Evolutionary conservation across 2,329 filamentous ascomycete genomes (phyloP).

Genomic region (Colletotrichum ledebouriae): DNA sequence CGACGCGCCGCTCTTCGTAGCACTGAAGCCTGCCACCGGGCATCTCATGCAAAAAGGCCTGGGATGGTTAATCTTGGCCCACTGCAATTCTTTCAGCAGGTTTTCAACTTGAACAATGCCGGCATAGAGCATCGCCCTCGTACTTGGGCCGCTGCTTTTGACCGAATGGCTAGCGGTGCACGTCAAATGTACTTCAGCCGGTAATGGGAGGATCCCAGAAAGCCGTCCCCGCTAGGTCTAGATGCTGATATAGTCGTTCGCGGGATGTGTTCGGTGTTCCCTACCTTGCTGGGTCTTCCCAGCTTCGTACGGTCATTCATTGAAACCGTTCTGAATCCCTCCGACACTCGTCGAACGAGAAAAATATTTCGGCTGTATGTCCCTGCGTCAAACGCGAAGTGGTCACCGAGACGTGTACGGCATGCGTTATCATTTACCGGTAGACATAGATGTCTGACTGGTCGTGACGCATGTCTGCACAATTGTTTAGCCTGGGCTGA

Average conservation of each 20-base stretch:
- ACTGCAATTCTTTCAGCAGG: slow-evolving; percentile 13
- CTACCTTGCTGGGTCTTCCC: slow-evolving; percentile 14
- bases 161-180: neutral
- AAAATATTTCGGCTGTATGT: no score
- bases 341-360: neutral
- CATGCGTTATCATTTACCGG: slow-evolving; percentile 4
- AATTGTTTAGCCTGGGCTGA: neutral
- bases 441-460: neutral
- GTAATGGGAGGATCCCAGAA: no score
- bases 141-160: slow-evolving; percentile 2
- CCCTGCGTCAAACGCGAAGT: no score
- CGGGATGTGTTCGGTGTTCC: slow-evolving; percentile 5
- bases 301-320: slow-evolving; percentile 9
- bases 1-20: no score
- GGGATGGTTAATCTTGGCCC: slow-evolving; percentile 2
- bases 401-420: neutral
- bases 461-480: slow-evolving; percentile 1
- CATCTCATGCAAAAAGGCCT: slow-evolving; percentile 3
- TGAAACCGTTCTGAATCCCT: slow-evolving; percentile 16
- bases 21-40: neutral
- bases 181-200: neutral
- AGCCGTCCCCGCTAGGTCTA: no score
- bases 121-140: neutral
- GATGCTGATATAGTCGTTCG: neutral
- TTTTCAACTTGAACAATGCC: slow-evolving; percentile 19